phyloP scores from a whole-genome alignment of 306 rosid species.

The Vigna hirtella region DNA sequence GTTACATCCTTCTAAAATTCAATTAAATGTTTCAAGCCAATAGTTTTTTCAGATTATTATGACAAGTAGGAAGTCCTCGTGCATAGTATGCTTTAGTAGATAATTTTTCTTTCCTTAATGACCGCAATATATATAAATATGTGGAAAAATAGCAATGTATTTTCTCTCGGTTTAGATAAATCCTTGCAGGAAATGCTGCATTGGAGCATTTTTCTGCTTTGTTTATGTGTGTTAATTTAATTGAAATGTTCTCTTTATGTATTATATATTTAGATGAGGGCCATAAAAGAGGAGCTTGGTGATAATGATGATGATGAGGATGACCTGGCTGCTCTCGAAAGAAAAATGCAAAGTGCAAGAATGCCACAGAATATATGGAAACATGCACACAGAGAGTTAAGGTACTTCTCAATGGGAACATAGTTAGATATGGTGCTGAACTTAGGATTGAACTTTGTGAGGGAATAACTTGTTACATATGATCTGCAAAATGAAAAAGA shows the following conservation, averaged over 20 bases:
- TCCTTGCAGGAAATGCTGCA: conserved; percentile 23
- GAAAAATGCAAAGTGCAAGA: conserved; percentile 96
- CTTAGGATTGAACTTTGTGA: neutral
- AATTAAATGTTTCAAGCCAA: conserved; percentile 27
- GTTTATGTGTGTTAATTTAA: conserved; percentile 33
- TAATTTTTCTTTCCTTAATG: neutral
- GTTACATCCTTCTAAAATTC: conserved; percentile 26
- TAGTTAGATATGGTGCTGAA: conserved; percentile 26
- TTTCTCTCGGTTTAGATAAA: conserved; percentile 19
- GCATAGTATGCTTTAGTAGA: neutral
- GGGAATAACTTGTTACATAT: conserved; percentile 24
- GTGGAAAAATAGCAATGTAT: conserved; percentile 24
- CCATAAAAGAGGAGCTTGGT: conserved; percentile 99
- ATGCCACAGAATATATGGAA: conserved; percentile 98
- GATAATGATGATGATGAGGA: conserved; percentile 98
- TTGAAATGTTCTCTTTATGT: conserved; percentile 29
- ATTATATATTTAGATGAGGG: conserved; percentile 84
- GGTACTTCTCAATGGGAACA: conserved; percentile 58
- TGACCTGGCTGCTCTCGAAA: conserved; percentile 83
- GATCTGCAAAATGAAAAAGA: neutral
- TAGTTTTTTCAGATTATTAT: neutral
- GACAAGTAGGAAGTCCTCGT: neutral
- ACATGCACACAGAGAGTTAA: conserved; percentile 95
- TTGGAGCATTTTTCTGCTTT: conserved; percentile 33
- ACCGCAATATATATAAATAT: conserved; percentile 12